phyloP scores from a whole-genome alignment of 2,329 filamentous ascomycete species.

The Drechmeria coniospora region DNA sequence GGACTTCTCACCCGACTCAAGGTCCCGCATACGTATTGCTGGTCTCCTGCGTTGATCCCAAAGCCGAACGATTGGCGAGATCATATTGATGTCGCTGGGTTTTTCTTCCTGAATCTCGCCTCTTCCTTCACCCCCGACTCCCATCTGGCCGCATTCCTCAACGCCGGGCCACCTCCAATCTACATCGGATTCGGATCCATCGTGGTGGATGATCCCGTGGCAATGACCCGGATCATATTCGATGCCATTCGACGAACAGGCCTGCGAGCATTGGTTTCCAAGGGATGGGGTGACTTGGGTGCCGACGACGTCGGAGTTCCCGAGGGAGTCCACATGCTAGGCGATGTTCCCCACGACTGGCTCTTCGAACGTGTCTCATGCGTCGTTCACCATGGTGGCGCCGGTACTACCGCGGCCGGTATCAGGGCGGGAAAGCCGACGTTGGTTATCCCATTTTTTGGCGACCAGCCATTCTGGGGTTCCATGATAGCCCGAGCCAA shows the following conservation, averaged over 20 bases:
- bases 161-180: slow-evolving; percentile 53
- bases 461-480: slow-evolving; percentile 74
- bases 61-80: slow-evolving; percentile 64
- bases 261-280: slow-evolving; percentile 67
- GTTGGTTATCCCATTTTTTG: slow-evolving; percentile 74
- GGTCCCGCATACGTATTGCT: slow-evolving; percentile 83
- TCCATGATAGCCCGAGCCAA: slow-evolving; percentile 58
- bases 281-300: slow-evolving; percentile 78
- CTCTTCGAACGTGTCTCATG: slow-evolving; percentile 66
- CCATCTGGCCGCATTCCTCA: slow-evolving; percentile 51
- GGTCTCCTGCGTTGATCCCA: slow-evolving; percentile 63
- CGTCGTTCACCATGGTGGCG: slow-evolving; percentile 78
- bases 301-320: slow-evolving; percentile 55
- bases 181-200: slow-evolving; percentile 79
- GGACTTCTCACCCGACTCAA: slow-evolving; percentile 60
- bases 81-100: slow-evolving; percentile 59
- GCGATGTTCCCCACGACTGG: slow-evolving; percentile 81
- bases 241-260: slow-evolving; percentile 51
- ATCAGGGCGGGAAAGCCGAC: slow-evolving; percentile 68
- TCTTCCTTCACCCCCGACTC: slow-evolving; percentile 50
- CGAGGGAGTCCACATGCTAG: slow-evolving; percentile 66
- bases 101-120: slow-evolving; percentile 58
- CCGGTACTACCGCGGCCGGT: slow-evolving; percentile 78
- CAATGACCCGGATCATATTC: slow-evolving; percentile 56
- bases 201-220: slow-evolving; percentile 61